Percentiles rank a stretch among this genome's conserved stretches.
phyloP scores from a whole-genome alignment of 805 yeast genomes.

The Lipomyces sp. region DNA sequence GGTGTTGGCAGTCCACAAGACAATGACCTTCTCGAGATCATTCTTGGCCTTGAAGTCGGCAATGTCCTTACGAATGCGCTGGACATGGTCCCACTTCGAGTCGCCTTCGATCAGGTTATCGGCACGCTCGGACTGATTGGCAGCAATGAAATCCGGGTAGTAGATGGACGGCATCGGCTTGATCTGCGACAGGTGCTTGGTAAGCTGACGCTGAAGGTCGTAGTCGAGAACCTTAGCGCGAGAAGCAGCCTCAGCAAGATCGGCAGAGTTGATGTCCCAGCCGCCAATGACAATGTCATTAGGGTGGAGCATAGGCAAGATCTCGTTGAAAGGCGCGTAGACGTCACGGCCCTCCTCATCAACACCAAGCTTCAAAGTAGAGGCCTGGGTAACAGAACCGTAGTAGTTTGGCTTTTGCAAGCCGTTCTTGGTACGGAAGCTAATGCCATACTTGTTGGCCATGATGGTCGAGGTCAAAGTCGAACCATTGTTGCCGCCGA shows the following conservation, averaged over 20 bases:
- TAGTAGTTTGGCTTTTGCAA: constrained; percentile 73
- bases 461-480: constrained; percentile 80
- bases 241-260: constrained; percentile 73
- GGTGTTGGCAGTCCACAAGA: constrained; percentile 96
- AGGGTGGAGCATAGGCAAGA: constrained; percentile 85
- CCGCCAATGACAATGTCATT: constrained; percentile 88
- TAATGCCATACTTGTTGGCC: constrained; percentile 76
- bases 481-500: constrained; percentile 96
- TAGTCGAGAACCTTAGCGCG: constrained; percentile 85
- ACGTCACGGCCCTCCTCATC: constrained; percentile 80
- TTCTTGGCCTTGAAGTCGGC: constrained; percentile 67
- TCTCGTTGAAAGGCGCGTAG: constrained; percentile 85
- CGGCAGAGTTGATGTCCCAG: constrained; percentile 82
- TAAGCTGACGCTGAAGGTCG: constrained; percentile 74
- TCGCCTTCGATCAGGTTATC: constrained; percentile 71
- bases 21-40: constrained; percentile 77
- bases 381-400: constrained; percentile 91
- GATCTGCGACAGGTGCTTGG: constrained; percentile 56
- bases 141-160: constrained; percentile 95
- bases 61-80: constrained; percentile 79
- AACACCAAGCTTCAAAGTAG: constrained; percentile 85
- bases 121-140: constrained; percentile 89
- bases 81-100: constrained; percentile 87
- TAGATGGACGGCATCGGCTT: constrained; percentile 81
- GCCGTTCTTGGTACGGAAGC: constrained; percentile 81